Evolutionary conservation across 2,329 filamentous ascomycete genomes (phyloP).

Genomic region (Hypomyces rosellus): DNA sequence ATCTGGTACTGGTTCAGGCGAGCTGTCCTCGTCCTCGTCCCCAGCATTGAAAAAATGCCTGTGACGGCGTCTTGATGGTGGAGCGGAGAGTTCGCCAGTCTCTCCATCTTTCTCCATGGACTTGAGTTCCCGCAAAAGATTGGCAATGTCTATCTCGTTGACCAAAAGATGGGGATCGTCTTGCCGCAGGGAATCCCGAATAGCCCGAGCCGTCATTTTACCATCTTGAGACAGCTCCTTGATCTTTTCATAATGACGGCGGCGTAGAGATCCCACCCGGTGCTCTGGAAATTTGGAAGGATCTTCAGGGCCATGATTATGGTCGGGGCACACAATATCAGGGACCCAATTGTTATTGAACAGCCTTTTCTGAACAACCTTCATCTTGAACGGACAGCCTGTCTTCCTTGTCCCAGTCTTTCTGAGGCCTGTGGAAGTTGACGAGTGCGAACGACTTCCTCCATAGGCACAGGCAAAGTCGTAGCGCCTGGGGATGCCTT

Average conservation of each 20-base stretch:
- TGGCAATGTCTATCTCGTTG: background rate
- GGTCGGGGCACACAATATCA: background rate
- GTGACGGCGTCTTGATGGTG: background rate
- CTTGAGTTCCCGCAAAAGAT: background rate
- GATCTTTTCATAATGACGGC: conserved; percentile 1
- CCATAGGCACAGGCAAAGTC: conserved; percentile 6
- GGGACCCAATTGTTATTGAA: background rate
- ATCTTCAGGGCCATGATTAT: background rate
- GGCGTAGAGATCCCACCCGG: background rate
- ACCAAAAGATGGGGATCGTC: background rate
- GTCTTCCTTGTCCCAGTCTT: conserved; percentile 1
- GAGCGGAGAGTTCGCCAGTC: background rate
- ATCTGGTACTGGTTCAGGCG: background rate
- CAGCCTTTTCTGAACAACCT: conserved; percentile 3
- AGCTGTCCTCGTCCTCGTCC: background rate
- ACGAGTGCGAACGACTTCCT: background rate
- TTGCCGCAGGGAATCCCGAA: background rate
- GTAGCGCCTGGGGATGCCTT: conserved; percentile 2
- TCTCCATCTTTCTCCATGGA: background rate
- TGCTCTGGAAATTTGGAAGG: conserved; percentile 1
- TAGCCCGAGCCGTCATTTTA: background rate
- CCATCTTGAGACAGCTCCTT: background rate
- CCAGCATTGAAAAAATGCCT: background rate
- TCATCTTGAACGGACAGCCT: conserved; percentile 9
- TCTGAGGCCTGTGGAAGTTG: background rate